phyloP scores from a whole-genome alignment of 176 grass and related monocot genomes.

The Cocos nucifera region DNA sequence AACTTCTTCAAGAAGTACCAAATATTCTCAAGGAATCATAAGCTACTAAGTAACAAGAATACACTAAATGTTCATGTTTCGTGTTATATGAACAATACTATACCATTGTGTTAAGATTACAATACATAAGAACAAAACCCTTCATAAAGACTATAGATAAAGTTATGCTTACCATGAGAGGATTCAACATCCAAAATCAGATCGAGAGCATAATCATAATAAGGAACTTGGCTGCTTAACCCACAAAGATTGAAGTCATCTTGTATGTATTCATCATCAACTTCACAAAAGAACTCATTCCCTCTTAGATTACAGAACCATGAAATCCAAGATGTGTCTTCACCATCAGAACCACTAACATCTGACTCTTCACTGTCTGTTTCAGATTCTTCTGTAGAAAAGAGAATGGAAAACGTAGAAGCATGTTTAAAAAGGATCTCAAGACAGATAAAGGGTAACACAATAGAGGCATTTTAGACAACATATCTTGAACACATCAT shows the following conservation, averaged over 20 bases:
- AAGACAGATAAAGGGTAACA: not conserved
- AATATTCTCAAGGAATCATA: too few relatives aligned
- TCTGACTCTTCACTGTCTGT: constrained; percentile 6
- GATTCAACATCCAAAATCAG: constrained; percentile 5
- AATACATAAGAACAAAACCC: too few relatives aligned
- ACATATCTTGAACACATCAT: too few relatives aligned
- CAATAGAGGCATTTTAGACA: not conserved
- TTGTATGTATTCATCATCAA: constrained; percentile 10
- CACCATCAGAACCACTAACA: constrained; percentile 9
- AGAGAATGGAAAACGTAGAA: not conserved
- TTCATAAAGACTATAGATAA: too few relatives aligned
- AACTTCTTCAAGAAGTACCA: too few relatives aligned
- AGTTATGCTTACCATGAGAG: constrained; percentile 1
- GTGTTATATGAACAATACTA: too few relatives aligned
- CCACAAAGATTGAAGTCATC: constrained; percentile 6
- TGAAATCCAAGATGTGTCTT: constrained; percentile 9
- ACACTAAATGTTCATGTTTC: too few relatives aligned
- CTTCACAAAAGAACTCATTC: constrained; percentile 13
- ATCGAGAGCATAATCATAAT: constrained; percentile 12
- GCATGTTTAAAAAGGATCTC: not conserved
- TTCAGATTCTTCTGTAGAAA: constrained; percentile 8
- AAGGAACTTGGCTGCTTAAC: constrained; percentile 9
- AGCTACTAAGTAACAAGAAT: too few relatives aligned
- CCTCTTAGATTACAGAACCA: constrained; percentile 11
- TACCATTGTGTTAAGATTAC: too few relatives aligned